Evolutionary conservation across 2,329 filamentous ascomycete species (phyloP).

Genomic region (Drechslerella coelobrocha): DNA sequence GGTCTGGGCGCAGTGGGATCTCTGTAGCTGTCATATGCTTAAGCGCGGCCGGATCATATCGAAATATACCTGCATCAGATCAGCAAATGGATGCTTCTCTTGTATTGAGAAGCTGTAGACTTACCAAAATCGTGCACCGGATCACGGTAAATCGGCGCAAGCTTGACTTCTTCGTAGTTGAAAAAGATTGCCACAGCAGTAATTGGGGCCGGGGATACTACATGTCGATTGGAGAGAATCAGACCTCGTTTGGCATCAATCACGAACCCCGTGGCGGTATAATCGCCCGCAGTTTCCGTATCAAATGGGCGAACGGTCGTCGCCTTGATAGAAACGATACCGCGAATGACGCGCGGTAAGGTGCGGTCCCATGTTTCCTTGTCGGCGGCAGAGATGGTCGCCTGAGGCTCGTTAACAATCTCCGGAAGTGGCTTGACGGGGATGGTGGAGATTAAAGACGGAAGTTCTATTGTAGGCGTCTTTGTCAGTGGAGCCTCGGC

Average conservation of each 20-base stretch:
- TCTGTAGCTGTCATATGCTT: constrained; percentile 55
- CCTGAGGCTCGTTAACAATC: constrained; percentile 47
- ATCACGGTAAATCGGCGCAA: constrained; percentile 55
- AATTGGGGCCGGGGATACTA: constrained; percentile 55
- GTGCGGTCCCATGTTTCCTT: constrained; percentile 56
- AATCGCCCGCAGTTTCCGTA: constrained; percentile 55
- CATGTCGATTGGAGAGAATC: constrained; percentile 55
- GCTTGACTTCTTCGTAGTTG: constrained; percentile 55
- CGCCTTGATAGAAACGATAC: constrained; percentile 55
- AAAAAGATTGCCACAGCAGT: constrained; percentile 55
- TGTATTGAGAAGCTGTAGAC: not conserved
- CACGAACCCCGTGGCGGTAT: constrained; percentile 55
- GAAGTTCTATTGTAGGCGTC: constrained; percentile 39
- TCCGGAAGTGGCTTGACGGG: constrained; percentile 45
- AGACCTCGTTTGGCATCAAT: constrained; percentile 55
- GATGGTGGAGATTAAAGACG: constrained; percentile 46
- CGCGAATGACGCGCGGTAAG: constrained; percentile 54
- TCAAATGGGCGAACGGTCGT: constrained; percentile 55
- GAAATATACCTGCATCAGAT: constrained; percentile 49
- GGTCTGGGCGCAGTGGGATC: constrained; percentile 54
- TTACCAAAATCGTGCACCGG: constrained; percentile 55
- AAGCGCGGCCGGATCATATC: constrained; percentile 54
- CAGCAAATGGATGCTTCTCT: not conserved
- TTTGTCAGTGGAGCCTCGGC: constrained; percentile 43
- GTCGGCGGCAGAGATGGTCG: constrained; percentile 50